phyloP scores from a whole-genome alignment of 345 rosid species.

The Eucalyptus grandis region DNA sequence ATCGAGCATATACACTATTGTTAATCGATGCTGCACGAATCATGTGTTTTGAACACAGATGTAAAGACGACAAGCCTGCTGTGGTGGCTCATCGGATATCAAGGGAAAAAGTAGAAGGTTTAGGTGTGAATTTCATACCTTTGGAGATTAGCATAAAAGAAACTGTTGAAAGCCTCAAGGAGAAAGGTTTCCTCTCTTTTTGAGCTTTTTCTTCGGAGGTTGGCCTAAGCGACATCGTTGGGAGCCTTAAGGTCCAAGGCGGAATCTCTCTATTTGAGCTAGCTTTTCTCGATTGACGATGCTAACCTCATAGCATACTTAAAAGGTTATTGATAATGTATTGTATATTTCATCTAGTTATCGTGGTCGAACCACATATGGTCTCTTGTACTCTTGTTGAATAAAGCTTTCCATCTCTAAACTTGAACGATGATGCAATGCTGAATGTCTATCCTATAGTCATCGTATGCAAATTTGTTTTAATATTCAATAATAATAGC shows the following conservation, averaged over 20 bases:
- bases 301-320: background rate
- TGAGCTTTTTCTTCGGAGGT: background rate
- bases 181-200: background rate
- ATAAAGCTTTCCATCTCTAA: background rate
- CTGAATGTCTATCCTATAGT: background rate
- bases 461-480: background rate
- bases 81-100: background rate
- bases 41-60: background rate
- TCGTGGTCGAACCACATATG: background rate
- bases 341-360: background rate
- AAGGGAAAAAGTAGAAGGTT: background rate
- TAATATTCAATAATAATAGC: background rate
- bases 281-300: background rate
- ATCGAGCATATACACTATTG: background rate
- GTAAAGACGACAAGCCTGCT: constrained; percentile 7
- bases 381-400: background rate
- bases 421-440: background rate
- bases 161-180: constrained; percentile 11
- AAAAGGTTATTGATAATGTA: background rate
- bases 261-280: background rate
- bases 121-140: constrained; percentile 7
- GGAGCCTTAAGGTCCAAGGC: background rate
- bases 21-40: background rate
- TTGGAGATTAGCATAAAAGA: constrained; percentile 4
- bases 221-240: background rate